phyloP scores from a whole-genome alignment of 805 yeast genomes.

The Dipodascus geniculatus region DNA sequence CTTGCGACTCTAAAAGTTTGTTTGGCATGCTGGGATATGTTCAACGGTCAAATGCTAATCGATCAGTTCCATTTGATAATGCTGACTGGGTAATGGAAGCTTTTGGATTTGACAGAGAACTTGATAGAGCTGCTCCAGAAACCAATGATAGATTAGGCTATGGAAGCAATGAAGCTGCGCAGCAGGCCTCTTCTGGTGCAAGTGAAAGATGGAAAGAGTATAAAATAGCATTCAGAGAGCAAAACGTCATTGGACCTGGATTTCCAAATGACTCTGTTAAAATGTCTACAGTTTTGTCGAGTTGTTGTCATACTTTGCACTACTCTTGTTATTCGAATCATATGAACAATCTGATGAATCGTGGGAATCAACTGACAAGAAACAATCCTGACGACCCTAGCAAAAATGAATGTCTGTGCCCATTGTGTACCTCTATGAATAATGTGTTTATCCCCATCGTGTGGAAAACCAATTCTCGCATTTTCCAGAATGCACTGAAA shows the following conservation, averaged over 20 bases:
- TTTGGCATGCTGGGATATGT: slow-evolving; percentile 66
- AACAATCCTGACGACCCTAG: slow-evolving; percentile 67
- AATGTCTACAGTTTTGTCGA: slow-evolving; percentile 35
- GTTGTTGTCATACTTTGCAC: slow-evolving; percentile 96
- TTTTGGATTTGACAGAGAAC: slow-evolving; percentile 40
- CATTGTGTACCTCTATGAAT: slow-evolving; percentile 78
- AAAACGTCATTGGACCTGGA: slow-evolving; percentile 57
- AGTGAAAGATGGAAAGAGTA: slow-evolving; percentile 30
- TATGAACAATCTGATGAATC: slow-evolving; percentile 38
- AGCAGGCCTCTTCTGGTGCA: background rate
- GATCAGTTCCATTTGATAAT: slow-evolving; percentile 53
- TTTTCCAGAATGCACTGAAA: slow-evolving; percentile 10
- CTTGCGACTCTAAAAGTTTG: slow-evolving; percentile 48
- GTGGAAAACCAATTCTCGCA: slow-evolving; percentile 37
- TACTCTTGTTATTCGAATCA: slow-evolving; percentile 60
- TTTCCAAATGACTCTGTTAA: slow-evolving; percentile 31
- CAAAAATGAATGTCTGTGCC: slow-evolving; percentile 72
- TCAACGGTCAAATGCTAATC: slow-evolving; percentile 44
- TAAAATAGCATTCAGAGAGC: slow-evolving; percentile 28
- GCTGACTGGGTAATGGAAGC: slow-evolving; percentile 55
- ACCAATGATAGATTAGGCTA: background rate
- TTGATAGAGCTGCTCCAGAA: slow-evolving; percentile 18
- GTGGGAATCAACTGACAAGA: slow-evolving; percentile 65
- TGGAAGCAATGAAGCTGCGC: background rate
- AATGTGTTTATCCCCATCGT: slow-evolving; percentile 73